phyloP scores from a whole-genome alignment of 2,329 filamentous ascomycete species.

The Ophiocordyceps robertsii region DNA sequence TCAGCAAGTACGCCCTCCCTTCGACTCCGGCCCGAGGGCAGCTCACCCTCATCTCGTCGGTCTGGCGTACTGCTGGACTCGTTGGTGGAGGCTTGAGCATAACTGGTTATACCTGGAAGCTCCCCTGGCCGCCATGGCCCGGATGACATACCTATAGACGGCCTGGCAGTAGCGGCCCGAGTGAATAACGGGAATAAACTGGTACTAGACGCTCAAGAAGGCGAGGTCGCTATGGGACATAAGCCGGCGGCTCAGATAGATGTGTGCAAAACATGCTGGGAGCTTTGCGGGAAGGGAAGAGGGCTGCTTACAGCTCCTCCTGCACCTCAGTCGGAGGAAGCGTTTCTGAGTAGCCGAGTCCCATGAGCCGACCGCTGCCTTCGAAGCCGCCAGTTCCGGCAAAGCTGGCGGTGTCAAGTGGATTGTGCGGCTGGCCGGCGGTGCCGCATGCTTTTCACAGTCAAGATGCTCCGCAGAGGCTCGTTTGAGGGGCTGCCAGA shows the following conservation, averaged over 20 bases:
- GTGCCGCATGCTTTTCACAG: no score
- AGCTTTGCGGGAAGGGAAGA: conserved; percentile 23
- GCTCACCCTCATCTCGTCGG: conserved; percentile 65
- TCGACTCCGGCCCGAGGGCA: neutral
- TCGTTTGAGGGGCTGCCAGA: conserved; percentile 2
- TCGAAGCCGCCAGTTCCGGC: neutral
- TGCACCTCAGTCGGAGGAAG: conserved; percentile 67
- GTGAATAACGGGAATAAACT: conserved; percentile 65
- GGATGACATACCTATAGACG: conserved; percentile 73
- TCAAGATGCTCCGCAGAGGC: no score
- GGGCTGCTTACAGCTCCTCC: conserved; percentile 58
- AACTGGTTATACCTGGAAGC: conserved; percentile 57
- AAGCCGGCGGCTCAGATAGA: no score
- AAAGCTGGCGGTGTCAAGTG: neutral
- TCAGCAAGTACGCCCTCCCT: neutral
- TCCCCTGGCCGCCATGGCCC: conserved; percentile 62
- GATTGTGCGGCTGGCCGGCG: conserved; percentile 1
- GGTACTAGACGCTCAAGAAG: conserved; percentile 66
- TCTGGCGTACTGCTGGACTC: conserved; percentile 70
- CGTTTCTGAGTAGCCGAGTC: conserved; percentile 68
- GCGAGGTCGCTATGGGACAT: conserved; percentile 17
- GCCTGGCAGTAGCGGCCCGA: conserved; percentile 60
- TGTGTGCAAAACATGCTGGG: no score
- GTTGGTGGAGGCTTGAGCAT: conserved; percentile 65
- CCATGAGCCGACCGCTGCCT: conserved; percentile 42